Evolutionary conservation across 1,139 yeast genomes (phyloP), one percentile per base, ranked within the genome.

Genomic region (Suhomyces wounanorum): DNA sequence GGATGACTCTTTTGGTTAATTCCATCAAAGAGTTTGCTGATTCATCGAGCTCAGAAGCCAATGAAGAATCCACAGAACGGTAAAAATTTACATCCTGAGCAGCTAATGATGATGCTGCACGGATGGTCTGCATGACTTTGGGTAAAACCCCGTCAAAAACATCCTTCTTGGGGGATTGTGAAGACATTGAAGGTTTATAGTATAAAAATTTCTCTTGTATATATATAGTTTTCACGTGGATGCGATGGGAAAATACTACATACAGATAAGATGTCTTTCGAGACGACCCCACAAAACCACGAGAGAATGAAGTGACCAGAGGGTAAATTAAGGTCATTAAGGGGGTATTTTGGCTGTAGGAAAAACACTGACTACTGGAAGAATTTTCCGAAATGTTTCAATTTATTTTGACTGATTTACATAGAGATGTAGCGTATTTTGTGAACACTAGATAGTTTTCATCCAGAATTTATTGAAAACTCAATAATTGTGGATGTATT

Each of bases 11-110:
- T 62, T 85, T 85, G 46, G 87, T 78, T 44, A 87, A 61, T 5
- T 67, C 71, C 42, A 87, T 66, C 14, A 91, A 61, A 31, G 74
- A 67, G 6, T 62, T 59, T 1, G 85, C 75, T 2, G 82, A 67
- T 1, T 62, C 59, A 31, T 79, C 78, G 23, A 84, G 71, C 17
- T 76, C 64, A 1, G 59, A 53, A 6, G 79, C 72, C 28, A 88
- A 64, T 0, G 67, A 63, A 1, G 74, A 61, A 61, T 90, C 96
- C n/a, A 91, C 66, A 43, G 91, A 82, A 49, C 78, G 79, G 68
- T 84, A 83, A 61, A 92, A 94, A 42, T 79, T 80, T 25, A 91
- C 80, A 70, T 94, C 99, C 56, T 89, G 90, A 0, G 90, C 83
- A 2, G 91, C 87, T 43, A 94, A 70, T 1, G 88, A 82, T 6